These are phyloP conservation scores for Hexamita inflata DNA, from an alignment of 208 protist genomes.

Conservation along the genomic window DNA sequence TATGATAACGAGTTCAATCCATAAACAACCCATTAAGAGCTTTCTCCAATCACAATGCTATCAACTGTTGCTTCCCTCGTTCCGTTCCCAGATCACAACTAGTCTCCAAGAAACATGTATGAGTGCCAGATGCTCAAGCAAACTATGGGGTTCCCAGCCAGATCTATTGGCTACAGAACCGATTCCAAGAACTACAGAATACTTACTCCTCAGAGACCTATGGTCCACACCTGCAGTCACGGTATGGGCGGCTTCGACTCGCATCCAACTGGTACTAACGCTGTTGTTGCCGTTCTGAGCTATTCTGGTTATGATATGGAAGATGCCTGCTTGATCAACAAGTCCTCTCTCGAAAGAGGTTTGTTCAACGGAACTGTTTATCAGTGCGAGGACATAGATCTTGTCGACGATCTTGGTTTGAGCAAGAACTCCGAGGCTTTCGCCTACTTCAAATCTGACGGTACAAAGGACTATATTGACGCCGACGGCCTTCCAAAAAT, in stretches of 20 bases:
- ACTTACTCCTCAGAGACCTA: conserved; percentile 80
- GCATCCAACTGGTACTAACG: conserved; percentile 90
- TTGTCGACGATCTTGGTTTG: conserved; percentile 38
- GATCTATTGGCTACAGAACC: conserved; percentile 66
- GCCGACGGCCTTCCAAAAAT: conserved; percentile 52
- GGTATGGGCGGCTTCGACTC: conserved; percentile 77
- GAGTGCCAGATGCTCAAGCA: conserved; percentile 98
- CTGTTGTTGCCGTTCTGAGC: conserved; percentile 91
- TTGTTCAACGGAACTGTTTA: conserved; percentile 86
- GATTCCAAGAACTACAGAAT: conserved; percentile 96
- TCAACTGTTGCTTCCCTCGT: conserved; percentile 85
- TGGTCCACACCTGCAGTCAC: conserved; percentile 65
- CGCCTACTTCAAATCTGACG: too few species aligned
- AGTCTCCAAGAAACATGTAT: conserved; percentile 98
- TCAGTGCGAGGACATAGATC: conserved; percentile 51
- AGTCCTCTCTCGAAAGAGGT: conserved; percentile 80
- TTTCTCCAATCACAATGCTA: conserved; percentile 78
- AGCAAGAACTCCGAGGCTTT: too few species aligned
- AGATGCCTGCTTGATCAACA: conserved; percentile 98
- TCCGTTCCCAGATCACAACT: conserved; percentile 92
- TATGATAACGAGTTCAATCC: conserved; percentile 58
- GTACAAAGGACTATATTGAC: conserved; percentile 47
- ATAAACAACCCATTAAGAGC: conserved; percentile 78
- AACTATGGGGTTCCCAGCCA: conserved; percentile 85
- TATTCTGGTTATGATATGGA: conserved; percentile 99